These are phyloP conservation scores for Trametes sanguinea DNA, from an alignment of 768 basidiomycete genomes.

Conservation along the genomic window DNA sequence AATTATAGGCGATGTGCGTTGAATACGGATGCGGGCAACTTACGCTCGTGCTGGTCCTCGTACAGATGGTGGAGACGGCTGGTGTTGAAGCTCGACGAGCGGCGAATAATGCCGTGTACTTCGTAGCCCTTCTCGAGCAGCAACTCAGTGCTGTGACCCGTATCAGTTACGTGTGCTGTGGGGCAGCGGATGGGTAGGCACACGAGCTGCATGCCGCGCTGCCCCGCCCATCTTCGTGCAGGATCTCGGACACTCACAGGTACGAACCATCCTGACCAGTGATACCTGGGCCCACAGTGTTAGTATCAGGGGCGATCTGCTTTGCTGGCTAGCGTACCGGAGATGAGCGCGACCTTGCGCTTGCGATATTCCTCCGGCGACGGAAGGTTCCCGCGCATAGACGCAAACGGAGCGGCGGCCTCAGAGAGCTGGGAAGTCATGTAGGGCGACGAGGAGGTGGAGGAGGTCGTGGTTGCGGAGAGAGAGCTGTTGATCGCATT, in stretches of 20 bases:
- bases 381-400: slow-evolving; percentile 54
- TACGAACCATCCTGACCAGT: slow-evolving; percentile 98
- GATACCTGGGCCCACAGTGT: slow-evolving; percentile 58
- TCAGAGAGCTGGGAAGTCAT: slow-evolving; percentile 42
- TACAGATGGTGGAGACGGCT: slow-evolving; percentile 93
- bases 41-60: slow-evolving; percentile 90
- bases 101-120: slow-evolving; percentile 94
- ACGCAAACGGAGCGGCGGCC: slow-evolving; percentile 33
- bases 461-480: slow-evolving; percentile 1
- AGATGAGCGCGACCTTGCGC: slow-evolving; percentile 92
- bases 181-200: neutral
- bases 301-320: slow-evolving; percentile 7
- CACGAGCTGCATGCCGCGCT: neutral
- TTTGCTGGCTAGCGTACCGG: slow-evolving; percentile 52
- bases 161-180: slow-evolving; percentile 5
- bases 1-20: neutral
- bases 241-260: slow-evolving; percentile 53
- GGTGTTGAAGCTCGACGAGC: slow-evolving; percentile 98
- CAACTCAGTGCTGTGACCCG: slow-evolving; percentile 66
- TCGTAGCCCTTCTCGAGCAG: slow-evolving; percentile 86
- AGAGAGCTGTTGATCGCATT: slow-evolving; percentile 12
- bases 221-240: too few relatives aligned
- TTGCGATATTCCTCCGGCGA: slow-evolving; percentile 81
- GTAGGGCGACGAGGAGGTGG: neutral
- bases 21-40: slow-evolving; percentile 31